Conservation (phyloP, 192 early-diverging fungal genomes). For the Radiomyces spectabilis region DNA sequence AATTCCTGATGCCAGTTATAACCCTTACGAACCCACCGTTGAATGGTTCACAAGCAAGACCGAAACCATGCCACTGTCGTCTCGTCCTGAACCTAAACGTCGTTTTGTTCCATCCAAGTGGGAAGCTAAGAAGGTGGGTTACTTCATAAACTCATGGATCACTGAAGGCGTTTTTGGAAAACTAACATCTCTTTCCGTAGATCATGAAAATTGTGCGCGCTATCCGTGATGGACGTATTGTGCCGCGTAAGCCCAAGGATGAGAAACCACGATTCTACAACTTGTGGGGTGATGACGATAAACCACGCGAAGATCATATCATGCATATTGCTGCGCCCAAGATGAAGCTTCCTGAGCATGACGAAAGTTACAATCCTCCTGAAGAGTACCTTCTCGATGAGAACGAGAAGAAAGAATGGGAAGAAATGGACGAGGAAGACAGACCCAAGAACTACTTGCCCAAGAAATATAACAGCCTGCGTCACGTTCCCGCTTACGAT, state of each 20-base stretch:
- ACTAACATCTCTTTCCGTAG: too few relatives aligned
- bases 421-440: constrained; percentile 70
- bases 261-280: constrained; percentile 74
- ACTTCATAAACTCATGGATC: not conserved
- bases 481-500: constrained; percentile 81
- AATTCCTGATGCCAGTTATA: constrained; percentile 77
- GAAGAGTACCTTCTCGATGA: constrained; percentile 84
- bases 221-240: constrained; percentile 83
- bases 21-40: constrained; percentile 90
- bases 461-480: constrained; percentile 67
- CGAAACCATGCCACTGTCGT: constrained; percentile 69
- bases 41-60: constrained; percentile 93
- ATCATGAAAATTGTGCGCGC: constrained; percentile 98
- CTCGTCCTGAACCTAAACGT: constrained; percentile 93
- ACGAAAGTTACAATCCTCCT: constrained; percentile 96
- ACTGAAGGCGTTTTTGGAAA: too few relatives aligned
- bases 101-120: constrained; percentile 92
- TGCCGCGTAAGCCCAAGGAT: constrained; percentile 46
- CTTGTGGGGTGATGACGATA: constrained; percentile 75
- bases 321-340: constrained; percentile 90
- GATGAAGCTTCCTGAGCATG: constrained; percentile 79
- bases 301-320: constrained; percentile 48
- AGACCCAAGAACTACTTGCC: constrained; percentile 57
- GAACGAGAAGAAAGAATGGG: constrained; percentile 76
- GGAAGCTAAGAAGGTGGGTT: constrained; percentile 71